Evolutionary conservation across 1,139 yeast species (phyloP).

Genomic region (Geotrichum australiense): DNA sequence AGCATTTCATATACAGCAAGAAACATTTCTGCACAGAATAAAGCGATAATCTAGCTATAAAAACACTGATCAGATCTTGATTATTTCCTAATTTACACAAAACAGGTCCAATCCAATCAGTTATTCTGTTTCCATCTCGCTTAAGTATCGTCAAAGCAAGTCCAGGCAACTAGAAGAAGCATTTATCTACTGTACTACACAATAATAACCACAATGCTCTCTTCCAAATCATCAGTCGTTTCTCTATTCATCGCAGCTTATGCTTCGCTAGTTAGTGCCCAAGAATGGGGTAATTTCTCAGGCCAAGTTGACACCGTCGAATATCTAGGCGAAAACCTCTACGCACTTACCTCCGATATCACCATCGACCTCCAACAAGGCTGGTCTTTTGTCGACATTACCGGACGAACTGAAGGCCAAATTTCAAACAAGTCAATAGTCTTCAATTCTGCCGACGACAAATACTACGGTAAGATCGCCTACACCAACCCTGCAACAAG

Average conservation of each 20-base stretch:
- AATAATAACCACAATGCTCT: conserved; percentile 9
- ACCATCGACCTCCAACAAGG: conserved; percentile 14
- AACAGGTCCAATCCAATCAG: too few relatives aligned
- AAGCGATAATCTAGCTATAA: too few relatives aligned
- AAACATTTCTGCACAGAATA: too few relatives aligned
- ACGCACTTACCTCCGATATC: conserved; percentile 15
- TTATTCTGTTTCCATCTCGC: too few relatives aligned
- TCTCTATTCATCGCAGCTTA: conserved; percentile 8
- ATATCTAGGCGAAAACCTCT: conserved; percentile 8
- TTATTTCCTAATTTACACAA: too few relatives aligned
- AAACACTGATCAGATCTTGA: too few relatives aligned
- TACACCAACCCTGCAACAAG: conserved; percentile 15
- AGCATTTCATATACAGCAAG: too few relatives aligned
- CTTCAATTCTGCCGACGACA: conserved; percentile 15
- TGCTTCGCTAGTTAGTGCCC: conserved; percentile 9
- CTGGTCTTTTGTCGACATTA: conserved; percentile 15
- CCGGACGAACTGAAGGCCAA: conserved; percentile 17
- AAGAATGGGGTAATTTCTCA: conserved; percentile 18
- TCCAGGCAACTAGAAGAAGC: too few relatives aligned
- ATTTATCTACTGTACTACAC: too few relatives aligned
- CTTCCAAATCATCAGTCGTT: conserved; percentile 2
- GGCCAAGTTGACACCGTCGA: conserved; percentile 16
- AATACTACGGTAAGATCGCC: conserved; percentile 16
- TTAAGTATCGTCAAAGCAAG: too few relatives aligned
- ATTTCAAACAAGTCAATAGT: conserved; percentile 18